Conservation (phyloP, 805 yeast genomes). For the Starmerella floris region DNA sequence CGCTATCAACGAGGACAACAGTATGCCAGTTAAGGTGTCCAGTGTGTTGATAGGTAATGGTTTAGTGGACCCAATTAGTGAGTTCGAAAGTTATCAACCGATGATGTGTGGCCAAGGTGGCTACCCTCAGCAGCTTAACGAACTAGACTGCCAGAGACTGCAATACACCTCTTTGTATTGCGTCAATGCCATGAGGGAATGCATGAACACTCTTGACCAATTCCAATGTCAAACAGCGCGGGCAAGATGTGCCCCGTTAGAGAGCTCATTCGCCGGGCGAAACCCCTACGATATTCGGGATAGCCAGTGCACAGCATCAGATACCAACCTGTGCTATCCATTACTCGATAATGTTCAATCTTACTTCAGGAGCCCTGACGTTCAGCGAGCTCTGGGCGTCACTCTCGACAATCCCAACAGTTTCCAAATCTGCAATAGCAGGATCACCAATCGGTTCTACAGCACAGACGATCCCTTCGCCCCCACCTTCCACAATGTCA, state of each 20-base stretch:
- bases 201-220: slow-evolving; percentile 10
- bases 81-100: slow-evolving; percentile 68
- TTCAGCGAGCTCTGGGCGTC: slow-evolving; percentile 46
- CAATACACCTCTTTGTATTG: slow-evolving; percentile 8
- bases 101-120: slow-evolving; percentile 94
- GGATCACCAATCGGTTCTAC: slow-evolving; percentile 50
- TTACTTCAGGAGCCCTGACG: slow-evolving; percentile 41
- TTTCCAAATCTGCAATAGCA: slow-evolving; percentile 60
- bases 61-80: slow-evolving; percentile 69
- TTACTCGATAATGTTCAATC: slow-evolving; percentile 40
- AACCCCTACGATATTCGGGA: slow-evolving; percentile 56
- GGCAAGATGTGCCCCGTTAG: slow-evolving; percentile 10
- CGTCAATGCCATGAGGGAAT: slow-evolving; percentile 5
- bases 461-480: slow-evolving; percentile 59
- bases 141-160: slow-evolving; percentile 13
- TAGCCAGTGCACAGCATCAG: slow-evolving; percentile 46
- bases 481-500: slow-evolving; percentile 64
- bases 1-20: slow-evolving; percentile 36
- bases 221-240: slow-evolving; percentile 11
- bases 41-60: slow-evolving; percentile 90
- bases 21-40: slow-evolving; percentile 47
- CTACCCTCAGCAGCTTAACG: slow-evolving; percentile 28
- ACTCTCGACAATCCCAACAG: slow-evolving; percentile 31
- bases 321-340: slow-evolving; percentile 36
- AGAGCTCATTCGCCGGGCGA: slow-evolving; percentile 29